Base-by-base conservation (phyloP, 2,329 filamentous ascomycete genomes). In the Paramyrothecium sp. region DNA sequence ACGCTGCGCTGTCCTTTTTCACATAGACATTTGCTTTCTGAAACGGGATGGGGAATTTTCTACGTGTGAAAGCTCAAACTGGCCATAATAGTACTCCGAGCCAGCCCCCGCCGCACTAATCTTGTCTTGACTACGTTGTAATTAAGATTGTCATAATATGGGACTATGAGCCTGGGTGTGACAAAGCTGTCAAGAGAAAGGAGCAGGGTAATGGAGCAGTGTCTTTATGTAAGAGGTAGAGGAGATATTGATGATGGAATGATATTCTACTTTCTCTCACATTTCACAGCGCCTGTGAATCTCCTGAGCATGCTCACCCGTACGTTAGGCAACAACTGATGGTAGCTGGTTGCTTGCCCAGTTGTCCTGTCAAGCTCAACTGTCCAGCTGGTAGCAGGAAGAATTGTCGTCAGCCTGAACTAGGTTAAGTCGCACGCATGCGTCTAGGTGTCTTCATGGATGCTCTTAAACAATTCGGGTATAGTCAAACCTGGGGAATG, bases 161-260 rank as follows among this genome's bases (percentile, higher is more conserved):
- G 38, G n/a, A 19, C 5, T 44, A 44, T 12, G 4, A 44, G 38
- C 38, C 38, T 7, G 38, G 38, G n/a, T 12, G 38, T 44, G 38
- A 7, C 48, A 56, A 54, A 51, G 13, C 23, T 17, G 20, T 26
- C 48, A 22, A 23, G 21, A 26, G 21, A 30, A n/a, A 51, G 48
- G 21, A 17, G 48, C 13, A 51, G 23, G 22, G 48, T 51, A 17
- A 26, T n/a, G 22, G 21, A 13, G 54, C 30, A 51, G 49, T 16
- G 21, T 46, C 16, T 19, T 38, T 51, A 53, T 41, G 26, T 44
- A 44, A 19, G 38, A 44, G 38, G 38, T 44, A 26, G 49, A 56
- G 56, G 53, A 46, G 56, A 56, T 60, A 61, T 59, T 67, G 63
- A 67, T 60, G 65, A 67, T 52, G 67, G 64, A 67, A 67, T 67